A percentile compares a stretch with the other conserved stretches of the same genome.
Conservation (phyloP, 1,139 yeast genomes). For the Williopsis jadinii region DNA sequence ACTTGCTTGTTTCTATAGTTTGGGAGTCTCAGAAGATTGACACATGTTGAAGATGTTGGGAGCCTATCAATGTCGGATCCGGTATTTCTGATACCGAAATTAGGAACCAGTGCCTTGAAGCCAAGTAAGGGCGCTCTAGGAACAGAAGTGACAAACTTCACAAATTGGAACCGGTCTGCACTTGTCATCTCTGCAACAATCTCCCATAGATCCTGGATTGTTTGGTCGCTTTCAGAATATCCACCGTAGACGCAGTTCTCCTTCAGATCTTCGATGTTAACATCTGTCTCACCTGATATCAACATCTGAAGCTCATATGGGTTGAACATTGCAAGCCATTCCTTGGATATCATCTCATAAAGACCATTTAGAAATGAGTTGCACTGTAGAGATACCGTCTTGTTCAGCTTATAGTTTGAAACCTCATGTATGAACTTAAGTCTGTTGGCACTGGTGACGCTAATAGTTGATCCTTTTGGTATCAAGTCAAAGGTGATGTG, state of each 20-base stretch:
- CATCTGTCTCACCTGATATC: slow-evolving; percentile 64
- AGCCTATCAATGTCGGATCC: slow-evolving; percentile 51
- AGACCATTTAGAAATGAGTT: slow-evolving; percentile 66
- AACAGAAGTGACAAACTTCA: slow-evolving; percentile 87
- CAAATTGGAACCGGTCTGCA: slow-evolving; percentile 52
- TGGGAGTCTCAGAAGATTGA: slow-evolving; percentile 79
- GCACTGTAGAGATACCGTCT: slow-evolving; percentile 51
- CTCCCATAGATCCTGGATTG: slow-evolving; percentile 66
- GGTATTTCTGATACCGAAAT: slow-evolving; percentile 71
- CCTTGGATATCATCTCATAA: slow-evolving; percentile 55
- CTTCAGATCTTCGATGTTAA: slow-evolving; percentile 65
- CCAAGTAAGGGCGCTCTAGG: slow-evolving; percentile 90
- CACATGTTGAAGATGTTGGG: slow-evolving; percentile 93
- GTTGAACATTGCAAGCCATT: slow-evolving; percentile 82
- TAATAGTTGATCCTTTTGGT: slow-evolving; percentile 47
- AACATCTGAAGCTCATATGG: slow-evolving; percentile 77
- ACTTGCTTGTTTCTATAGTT: slow-evolving; percentile 59
- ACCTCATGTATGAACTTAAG: slow-evolving; percentile 71
- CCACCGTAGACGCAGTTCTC: slow-evolving; percentile 64
- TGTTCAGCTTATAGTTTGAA: slow-evolving; percentile 74
- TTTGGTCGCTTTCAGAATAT: slow-evolving; percentile 46
- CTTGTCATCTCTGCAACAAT: slow-evolving; percentile 61
- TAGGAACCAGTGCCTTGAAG: slow-evolving; percentile 65
- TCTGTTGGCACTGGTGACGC: slow-evolving; percentile 57
- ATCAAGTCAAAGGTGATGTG: slow-evolving; percentile 47